Conservation (phyloP, 805 yeast genomes). For the Candida germanica region DNA sequence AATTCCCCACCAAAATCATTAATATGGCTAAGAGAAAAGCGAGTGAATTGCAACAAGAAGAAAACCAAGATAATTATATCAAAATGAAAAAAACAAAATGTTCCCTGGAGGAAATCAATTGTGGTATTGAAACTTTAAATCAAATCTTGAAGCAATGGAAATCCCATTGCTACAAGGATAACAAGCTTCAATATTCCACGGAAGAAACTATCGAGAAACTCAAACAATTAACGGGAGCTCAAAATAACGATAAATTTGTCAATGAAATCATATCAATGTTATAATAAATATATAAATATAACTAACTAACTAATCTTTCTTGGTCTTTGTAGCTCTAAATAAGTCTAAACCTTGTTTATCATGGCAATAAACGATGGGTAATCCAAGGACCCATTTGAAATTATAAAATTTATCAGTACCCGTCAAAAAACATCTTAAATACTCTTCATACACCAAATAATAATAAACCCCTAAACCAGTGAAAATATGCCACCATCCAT, state of each 20-base stretch:
- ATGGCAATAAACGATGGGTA: constrained; percentile 47
- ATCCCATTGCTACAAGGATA: constrained; percentile 32
- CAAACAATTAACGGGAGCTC: constrained; percentile 21
- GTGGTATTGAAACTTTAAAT: constrained; percentile 52
- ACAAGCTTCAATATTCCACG: constrained; percentile 24
- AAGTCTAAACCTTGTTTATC: constrained; percentile 24
- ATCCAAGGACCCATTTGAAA: constrained; percentile 56
- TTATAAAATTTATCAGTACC: constrained; percentile 55
- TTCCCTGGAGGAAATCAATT: constrained; percentile 46
- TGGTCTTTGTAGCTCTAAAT: constrained; percentile 11
- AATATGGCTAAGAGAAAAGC: constrained; percentile 96
- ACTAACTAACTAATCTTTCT: constrained; percentile 2
- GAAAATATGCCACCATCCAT: constrained; percentile 96
- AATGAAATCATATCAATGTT: constrained; percentile 42
- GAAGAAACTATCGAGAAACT: constrained; percentile 37
- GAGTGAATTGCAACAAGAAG: constrained; percentile 68
- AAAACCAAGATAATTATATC: constrained; percentile 37
- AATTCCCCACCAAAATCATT: constrained; percentile 86
- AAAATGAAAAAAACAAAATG: constrained; percentile 52
- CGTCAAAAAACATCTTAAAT: constrained; percentile 63
- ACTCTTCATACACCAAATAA: constrained; percentile 76
- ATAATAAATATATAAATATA: constrained; percentile 8
- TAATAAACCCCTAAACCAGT: constrained; percentile 87
- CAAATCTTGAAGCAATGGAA: constrained; percentile 56
- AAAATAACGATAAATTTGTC: constrained; percentile 44